These are phyloP conservation scores for Penicillium olsonii DNA, from an alignment of 2,329 filamentous ascomycete species.

Conservation along the genomic window DNA sequence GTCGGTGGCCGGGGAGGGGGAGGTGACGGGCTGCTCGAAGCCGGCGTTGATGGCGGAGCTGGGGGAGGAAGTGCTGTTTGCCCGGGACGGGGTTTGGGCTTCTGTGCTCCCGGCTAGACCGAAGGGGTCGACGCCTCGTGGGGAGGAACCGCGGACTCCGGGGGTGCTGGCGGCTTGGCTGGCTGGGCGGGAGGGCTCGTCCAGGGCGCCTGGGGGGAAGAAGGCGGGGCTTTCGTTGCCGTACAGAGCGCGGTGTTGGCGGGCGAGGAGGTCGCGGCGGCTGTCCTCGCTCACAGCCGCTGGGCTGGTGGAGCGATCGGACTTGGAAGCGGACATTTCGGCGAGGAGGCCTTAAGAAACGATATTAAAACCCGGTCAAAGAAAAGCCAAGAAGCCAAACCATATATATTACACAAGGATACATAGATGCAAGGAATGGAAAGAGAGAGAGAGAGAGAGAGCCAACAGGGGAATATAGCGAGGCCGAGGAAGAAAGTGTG, in stretches of 20 bases:
- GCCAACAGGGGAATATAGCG: constrained; percentile 35
- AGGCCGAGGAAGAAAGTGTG: constrained; percentile 30
- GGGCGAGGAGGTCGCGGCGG: constrained; percentile 90
- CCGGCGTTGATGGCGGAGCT: constrained; percentile 44
- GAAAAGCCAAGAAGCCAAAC: constrained; percentile 26
- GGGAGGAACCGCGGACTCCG: constrained; percentile 71
- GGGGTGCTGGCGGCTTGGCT: constrained; percentile 65
- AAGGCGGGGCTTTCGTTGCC: constrained; percentile 69
- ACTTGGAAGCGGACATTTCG: constrained; percentile 74
- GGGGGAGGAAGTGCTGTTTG: constrained; percentile 84
- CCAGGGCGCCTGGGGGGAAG: constrained; percentile 67
- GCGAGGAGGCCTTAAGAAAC: constrained; percentile 60
- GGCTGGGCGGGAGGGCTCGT: constrained; percentile 67
- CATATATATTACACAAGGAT: constrained; percentile 48
- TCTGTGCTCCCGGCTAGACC: constrained; percentile 52
- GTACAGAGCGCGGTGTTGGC: constrained; percentile 92
- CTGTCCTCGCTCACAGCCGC: constrained; percentile 91
- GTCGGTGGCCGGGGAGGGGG: constrained; percentile 73
- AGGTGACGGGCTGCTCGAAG: constrained; percentile 72
- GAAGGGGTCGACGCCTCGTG: constrained; percentile 75
- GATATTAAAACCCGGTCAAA: constrained; percentile 43
- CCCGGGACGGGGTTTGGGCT: constrained; percentile 63
- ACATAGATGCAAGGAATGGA: constrained; percentile 41
- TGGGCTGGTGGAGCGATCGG: constrained; percentile 82
- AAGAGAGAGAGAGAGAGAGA: constrained; percentile 1